Base-by-base conservation (phyloP, 768 basidiomycete species). In the Phallus indusiatus region DNA sequence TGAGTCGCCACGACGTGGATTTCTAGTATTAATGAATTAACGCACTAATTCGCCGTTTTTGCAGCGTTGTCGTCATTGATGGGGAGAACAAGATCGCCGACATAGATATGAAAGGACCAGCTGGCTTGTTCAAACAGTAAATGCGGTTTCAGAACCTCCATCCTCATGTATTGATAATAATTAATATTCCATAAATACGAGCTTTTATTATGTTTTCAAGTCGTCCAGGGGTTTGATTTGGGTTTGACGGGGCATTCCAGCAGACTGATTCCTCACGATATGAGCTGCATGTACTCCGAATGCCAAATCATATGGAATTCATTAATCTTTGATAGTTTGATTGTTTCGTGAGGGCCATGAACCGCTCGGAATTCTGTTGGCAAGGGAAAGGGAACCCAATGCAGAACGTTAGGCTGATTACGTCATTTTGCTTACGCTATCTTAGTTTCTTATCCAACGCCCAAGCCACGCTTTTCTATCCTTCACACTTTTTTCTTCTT, bases 381-480 rank as follows among this genome's bases (percentile, higher is more conserved):
- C n/a, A 42, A 42, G 42, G 42, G 14, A 12, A 12, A n/a, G 12
- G 42, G 42, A n/a, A 42, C 42, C 42, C 42, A 42, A 42, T 42
- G 42, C 12, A 42, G n/a, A 42, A 42, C 12, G 42, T 42, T 42
- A 42, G 42, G 42, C 42, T 42, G n/a, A 42, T 42, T 42, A 42
- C 42, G 42, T 42, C 42, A 42, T 10, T 12, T 21, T 9, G 46
- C 37, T 56, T 56, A 56, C 22, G 16, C 18, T 7, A 46, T 20
- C 49, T n/a, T 52, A 22, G 48, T 59, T 59, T 17, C 57, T 51
- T 42, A 42, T 59, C 50, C 48, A 53, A 59, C 57, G 57, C 57
- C 57, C 57, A 53, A 33, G 35, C 50, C 49, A 36, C 57, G 57
- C 57, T 37, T 36, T 36, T 37, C 34, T 17, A 33, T 59, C 49